phyloP scores from a whole-genome alignment of 2,329 filamentous ascomycete genomes.

The Grosmannia serpens region DNA sequence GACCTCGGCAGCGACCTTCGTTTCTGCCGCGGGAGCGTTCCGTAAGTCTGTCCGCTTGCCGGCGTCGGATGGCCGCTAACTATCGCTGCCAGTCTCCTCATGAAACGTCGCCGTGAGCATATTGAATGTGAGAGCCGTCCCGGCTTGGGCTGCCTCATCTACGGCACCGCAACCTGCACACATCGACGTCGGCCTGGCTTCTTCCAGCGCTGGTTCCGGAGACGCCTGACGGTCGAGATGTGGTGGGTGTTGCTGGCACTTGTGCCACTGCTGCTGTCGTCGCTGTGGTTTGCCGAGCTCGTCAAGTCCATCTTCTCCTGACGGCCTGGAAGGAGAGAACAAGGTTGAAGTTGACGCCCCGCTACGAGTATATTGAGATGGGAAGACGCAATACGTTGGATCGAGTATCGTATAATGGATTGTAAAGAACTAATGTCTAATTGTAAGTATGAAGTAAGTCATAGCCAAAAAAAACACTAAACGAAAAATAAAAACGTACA shows the following conservation, averaged over 20 bases:
- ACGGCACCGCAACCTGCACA: slow-evolving; percentile 34
- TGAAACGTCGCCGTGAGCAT: slow-evolving; percentile 48
- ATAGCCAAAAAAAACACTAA: background rate
- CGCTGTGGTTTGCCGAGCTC: slow-evolving; percentile 22
- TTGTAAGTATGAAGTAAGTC: background rate
- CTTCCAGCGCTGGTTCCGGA: slow-evolving; percentile 32
- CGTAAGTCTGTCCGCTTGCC: slow-evolving; percentile 26
- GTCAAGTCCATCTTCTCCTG: background rate
- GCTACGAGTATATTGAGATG: background rate
- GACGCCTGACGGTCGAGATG: slow-evolving; percentile 31
- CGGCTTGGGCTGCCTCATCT: slow-evolving; percentile 44
- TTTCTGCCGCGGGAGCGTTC: slow-evolving; percentile 49
- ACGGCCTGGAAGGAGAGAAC: background rate
- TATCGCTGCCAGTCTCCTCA: slow-evolving; percentile 33
- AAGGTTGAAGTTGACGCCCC: too few relatives aligned
- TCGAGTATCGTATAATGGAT: background rate
- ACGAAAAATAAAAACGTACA: background rate
- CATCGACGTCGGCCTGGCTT: slow-evolving; percentile 34
- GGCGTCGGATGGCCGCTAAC: background rate
- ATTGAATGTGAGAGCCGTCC: slow-evolving; percentile 48
- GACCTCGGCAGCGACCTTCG: slow-evolving; percentile 47
- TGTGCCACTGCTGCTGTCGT: slow-evolving; percentile 27
- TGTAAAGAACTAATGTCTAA: background rate
- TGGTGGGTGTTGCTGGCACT: slow-evolving; percentile 37
- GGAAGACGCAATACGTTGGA: background rate